phyloP scores from a whole-genome alignment of 1,284 basidiomycete species.

The Papiliotrema nemorosa region DNA sequence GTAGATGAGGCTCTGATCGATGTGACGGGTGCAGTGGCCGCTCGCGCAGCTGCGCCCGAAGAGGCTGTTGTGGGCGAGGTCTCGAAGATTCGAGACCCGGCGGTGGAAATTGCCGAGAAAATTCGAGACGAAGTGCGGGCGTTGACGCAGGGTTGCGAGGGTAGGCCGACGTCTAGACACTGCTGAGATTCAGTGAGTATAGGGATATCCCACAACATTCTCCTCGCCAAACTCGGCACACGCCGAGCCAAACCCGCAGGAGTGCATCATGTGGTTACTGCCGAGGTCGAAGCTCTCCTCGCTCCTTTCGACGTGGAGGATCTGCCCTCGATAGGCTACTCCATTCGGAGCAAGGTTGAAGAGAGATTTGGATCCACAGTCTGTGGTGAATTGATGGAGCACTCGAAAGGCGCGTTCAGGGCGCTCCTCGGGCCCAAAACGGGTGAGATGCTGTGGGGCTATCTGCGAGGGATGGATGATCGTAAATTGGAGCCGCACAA shows the following conservation, averaged over 20 bases:
- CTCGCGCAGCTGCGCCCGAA: slow-evolving; percentile 41
- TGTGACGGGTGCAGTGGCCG: slow-evolving; percentile 63
- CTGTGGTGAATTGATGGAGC: slow-evolving; percentile 64
- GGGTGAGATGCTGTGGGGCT: slow-evolving; percentile 80
- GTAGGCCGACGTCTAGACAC: slow-evolving; percentile 48
- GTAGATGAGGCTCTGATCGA: slow-evolving; percentile 95
- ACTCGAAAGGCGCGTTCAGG: slow-evolving; percentile 63
- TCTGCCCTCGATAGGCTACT: slow-evolving; percentile 81
- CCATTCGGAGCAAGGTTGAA: slow-evolving; percentile 61
- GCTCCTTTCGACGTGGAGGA: slow-evolving; percentile 76
- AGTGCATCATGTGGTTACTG: slow-evolving; percentile 61
- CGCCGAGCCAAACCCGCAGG: slow-evolving; percentile 81
- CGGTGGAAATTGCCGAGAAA: slow-evolving; percentile 71
- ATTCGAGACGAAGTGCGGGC: slow-evolving; percentile 72
- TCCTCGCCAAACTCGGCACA: slow-evolving; percentile 87
- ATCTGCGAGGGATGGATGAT: slow-evolving; percentile 76
- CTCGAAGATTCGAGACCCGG: slow-evolving; percentile 48
- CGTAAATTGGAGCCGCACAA: slow-evolving; percentile 76
- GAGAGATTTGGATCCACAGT: slow-evolving; percentile 71
- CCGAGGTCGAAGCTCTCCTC: slow-evolving; percentile 55
- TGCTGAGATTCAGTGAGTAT: slow-evolving; percentile 64
- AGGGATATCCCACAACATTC: slow-evolving; percentile 86
- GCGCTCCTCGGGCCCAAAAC: slow-evolving; percentile 74
- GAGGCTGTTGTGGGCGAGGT: slow-evolving; percentile 21
- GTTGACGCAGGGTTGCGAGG: slow-evolving; percentile 73